phyloP scores from a whole-genome alignment of 192 early-diverging fungal species.

The Coemansia sp. region DNA sequence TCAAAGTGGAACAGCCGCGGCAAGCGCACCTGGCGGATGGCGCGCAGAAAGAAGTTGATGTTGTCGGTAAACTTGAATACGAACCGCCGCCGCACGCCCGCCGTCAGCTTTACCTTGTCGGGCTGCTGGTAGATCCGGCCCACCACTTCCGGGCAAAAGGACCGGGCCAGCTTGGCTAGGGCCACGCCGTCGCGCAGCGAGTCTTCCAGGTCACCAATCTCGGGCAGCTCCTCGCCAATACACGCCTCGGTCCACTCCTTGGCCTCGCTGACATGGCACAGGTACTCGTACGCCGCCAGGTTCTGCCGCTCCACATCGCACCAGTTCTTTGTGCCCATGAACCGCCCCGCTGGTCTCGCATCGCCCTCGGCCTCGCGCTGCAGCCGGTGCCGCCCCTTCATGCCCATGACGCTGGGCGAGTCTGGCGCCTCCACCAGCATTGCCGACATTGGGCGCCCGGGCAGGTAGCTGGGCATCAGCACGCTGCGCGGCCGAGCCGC shows the following conservation, averaged over 20 bases:
- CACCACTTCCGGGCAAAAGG: constrained; percentile 76
- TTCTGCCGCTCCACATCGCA: constrained; percentile 85
- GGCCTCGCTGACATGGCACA: constrained; percentile 97
- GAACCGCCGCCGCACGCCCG: constrained; percentile 54
- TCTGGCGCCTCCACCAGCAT: constrained; percentile 42
- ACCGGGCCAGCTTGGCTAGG: constrained; percentile 81
- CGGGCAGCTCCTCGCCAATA: constrained; percentile 72
- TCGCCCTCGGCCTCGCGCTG: constrained; percentile 11
- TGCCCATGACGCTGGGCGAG: constrained; percentile 47
- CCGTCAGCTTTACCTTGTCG: constrained; percentile 5
- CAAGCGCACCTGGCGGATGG: constrained; percentile 70
- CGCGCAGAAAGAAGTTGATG: constrained; percentile 88
- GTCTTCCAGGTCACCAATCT: constrained; percentile 78
- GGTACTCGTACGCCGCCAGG: constrained; percentile 96
- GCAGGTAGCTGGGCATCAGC: constrained; percentile 3
- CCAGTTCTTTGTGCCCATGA: constrained; percentile 56
- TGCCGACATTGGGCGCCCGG: constrained; percentile 29
- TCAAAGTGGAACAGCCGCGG: constrained; percentile 97
- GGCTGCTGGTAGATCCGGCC: constrained; percentile 71
- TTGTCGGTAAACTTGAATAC: constrained; percentile 97
- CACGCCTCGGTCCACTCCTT: constrained; percentile 99
- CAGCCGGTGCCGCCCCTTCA: constrained; percentile 45
- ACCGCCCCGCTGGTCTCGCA: background rate
- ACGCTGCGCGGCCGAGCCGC: constrained; percentile 10
- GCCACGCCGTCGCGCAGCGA: constrained; percentile 89